Conservation (phyloP, 2,329 filamentous ascomycete species). For the Pseudogymnoascus sp. region DNA sequence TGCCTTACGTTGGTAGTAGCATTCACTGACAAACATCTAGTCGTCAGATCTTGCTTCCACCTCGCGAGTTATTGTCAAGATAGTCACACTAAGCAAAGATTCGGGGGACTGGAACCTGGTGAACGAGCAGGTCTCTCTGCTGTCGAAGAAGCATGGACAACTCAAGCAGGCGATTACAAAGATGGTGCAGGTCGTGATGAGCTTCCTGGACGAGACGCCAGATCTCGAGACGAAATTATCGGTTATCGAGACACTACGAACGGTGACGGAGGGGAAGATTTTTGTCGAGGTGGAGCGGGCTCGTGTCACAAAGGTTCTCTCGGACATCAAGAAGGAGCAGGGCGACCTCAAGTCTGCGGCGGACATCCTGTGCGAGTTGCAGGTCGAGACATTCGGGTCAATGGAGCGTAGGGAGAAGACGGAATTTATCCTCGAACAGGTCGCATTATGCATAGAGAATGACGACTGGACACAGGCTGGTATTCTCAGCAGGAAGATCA, state of each 20-base stretch:
- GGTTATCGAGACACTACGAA: constrained; percentile 89
- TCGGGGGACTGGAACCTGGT: constrained; percentile 87
- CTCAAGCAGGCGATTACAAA: constrained; percentile 98
- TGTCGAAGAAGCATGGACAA: constrained; percentile 99
- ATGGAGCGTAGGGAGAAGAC: constrained; percentile 98
- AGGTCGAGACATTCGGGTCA: constrained; percentile 97
- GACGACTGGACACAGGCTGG: constrained; percentile 94
- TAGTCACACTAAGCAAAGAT: constrained; percentile 92
- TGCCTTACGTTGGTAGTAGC: neutral
- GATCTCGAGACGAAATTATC: constrained; percentile 82
- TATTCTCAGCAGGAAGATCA: constrained; percentile 94
- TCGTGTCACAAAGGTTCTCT: constrained; percentile 88
- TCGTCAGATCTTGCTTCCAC: constrained; percentile 94
- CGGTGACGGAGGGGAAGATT: constrained; percentile 98
- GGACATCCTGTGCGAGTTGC: constrained; percentile 91
- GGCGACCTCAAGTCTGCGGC: constrained; percentile 85
- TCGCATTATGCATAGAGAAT: constrained; percentile 88
- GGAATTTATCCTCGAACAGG: constrained; percentile 95
- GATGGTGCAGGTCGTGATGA: constrained; percentile 97
- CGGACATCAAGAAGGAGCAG: constrained; percentile 94
- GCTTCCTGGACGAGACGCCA: constrained; percentile 80
- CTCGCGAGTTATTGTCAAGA: constrained; percentile 76
- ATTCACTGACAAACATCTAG: constrained; percentile 40
- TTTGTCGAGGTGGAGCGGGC: constrained; percentile 98
- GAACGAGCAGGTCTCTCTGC: constrained; percentile 90